phyloP scores from a whole-genome alignment of 2,329 filamentous ascomycete species.

The Colletotrichum tofieldiae region DNA sequence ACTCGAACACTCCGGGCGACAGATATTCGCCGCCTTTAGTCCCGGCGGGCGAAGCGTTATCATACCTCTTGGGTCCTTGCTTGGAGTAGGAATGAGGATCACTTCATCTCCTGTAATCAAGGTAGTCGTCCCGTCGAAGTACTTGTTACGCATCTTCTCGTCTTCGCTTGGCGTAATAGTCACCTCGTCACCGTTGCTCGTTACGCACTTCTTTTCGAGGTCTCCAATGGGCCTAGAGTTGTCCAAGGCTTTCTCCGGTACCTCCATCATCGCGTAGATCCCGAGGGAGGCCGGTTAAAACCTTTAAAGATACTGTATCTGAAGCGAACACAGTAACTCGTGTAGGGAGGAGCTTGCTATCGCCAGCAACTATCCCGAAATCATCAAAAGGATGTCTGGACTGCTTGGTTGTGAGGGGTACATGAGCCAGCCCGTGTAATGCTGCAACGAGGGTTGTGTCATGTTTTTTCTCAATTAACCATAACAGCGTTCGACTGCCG shows the following conservation, averaged over 20 bases:
- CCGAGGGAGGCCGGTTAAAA: background rate
- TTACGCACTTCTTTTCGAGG: slow-evolving; percentile 7
- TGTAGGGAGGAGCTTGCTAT: background rate
- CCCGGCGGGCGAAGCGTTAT: background rate
- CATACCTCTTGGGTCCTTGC: slow-evolving; percentile 45
- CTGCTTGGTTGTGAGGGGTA: slow-evolving; percentile 4
- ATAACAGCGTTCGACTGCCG: background rate
- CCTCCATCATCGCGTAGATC: slow-evolving; percentile 6
- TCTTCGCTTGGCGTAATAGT: background rate
- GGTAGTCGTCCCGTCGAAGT: slow-evolving; percentile 34
- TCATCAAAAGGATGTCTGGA: background rate
- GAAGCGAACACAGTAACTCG: background rate
- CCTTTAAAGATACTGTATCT: background rate
- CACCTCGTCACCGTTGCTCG: background rate
- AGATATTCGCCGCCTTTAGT: background rate
- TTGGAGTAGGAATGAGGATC: slow-evolving; percentile 47
- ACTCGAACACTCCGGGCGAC: background rate
- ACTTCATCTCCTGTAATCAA: slow-evolving; percentile 30
- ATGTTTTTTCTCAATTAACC: slow-evolving; percentile 16
- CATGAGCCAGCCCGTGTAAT: background rate
- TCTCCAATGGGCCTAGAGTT: background rate
- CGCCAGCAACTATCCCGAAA: background rate
- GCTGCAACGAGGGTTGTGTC: background rate
- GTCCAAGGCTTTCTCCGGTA: background rate
- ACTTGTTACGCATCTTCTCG: slow-evolving; percentile 10